Percentiles rank a stretch among this genome's conserved stretches.
Evolutionary conservation across 495 filamentous ascomycete species (phyloP).

Genomic region (Sordaria brevicollis): DNA sequence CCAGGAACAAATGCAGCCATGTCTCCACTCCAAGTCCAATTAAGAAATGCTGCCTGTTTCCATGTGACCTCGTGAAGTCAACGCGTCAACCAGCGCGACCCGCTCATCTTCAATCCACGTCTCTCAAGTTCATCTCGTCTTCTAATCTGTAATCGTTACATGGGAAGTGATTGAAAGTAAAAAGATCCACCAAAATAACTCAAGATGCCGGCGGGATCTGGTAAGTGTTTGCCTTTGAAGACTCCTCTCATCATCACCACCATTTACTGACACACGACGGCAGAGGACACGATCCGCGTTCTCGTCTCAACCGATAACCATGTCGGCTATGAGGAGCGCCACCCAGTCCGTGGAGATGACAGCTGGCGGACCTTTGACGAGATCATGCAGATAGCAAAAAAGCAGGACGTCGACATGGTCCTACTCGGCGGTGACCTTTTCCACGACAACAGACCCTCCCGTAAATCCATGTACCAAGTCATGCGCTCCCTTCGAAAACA

Average conservation of each 20-base stretch:
- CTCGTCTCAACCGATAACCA: constrained; percentile 92
- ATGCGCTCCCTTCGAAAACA: constrained; percentile 89
- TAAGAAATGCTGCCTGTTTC: neutral
- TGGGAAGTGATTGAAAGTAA: neutral
- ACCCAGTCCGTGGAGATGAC: constrained; percentile 87
- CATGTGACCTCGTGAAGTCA: neutral
- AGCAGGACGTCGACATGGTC: constrained; percentile 92
- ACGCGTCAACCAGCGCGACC: neutral
- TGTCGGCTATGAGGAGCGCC: constrained; percentile 92
- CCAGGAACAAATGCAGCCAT: neutral
- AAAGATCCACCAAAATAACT: neutral
- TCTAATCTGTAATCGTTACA: neutral
- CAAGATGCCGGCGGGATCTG: constrained; percentile 16
- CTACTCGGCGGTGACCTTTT: constrained; percentile 91
- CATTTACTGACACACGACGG: constrained; percentile 25
- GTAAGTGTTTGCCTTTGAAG: constrained; percentile 2
- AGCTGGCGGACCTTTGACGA: constrained; percentile 97
- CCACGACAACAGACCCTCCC: constrained; percentile 96
- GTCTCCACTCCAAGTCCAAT: neutral
- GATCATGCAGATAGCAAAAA: constrained; percentile 81
- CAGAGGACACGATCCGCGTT: constrained; percentile 85
- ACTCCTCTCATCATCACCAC: neutral
- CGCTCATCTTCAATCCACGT: neutral
- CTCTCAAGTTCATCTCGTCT: neutral
- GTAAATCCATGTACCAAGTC: constrained; percentile 93